phyloP scores from a whole-genome alignment of 805 yeast genomes.

The Starmera caribaea region DNA sequence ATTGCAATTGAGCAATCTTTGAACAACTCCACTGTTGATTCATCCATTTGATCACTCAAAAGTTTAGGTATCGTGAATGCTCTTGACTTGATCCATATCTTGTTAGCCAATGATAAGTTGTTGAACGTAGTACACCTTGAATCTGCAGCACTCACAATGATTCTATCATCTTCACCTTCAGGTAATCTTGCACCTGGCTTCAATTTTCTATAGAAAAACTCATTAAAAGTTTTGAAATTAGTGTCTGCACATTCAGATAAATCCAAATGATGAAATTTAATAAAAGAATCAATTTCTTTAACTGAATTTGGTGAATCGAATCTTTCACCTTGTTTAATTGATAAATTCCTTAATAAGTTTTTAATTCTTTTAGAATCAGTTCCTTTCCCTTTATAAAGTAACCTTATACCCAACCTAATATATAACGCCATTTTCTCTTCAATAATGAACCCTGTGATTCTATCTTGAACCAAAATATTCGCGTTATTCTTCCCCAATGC shows the following conservation, averaged over 20 bases:
- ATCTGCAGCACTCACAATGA: conserved; percentile 78
- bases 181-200: conserved; percentile 62
- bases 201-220: conserved; percentile 76
- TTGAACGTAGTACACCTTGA: conserved; percentile 70
- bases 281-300: conserved; percentile 62
- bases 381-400: conserved; percentile 70
- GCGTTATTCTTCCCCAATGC: conserved; percentile 86
- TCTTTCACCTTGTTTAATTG: conserved; percentile 75
- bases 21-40: conserved; percentile 23
- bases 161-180: conserved; percentile 44
- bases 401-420: conserved; percentile 78
- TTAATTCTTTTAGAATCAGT: conserved; percentile 51
- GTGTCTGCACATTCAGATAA: conserved; percentile 56
- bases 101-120: conserved; percentile 49
- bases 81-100: conserved; percentile 84
- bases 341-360: conserved; percentile 49
- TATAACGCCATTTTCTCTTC: conserved; percentile 91
- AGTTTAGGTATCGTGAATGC: conserved; percentile 61
- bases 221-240: conserved; percentile 66
- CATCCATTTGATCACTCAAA: conserved; percentile 31
- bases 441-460: conserved; percentile 77
- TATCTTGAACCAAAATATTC: conserved; percentile 87
- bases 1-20: conserved; percentile 51
- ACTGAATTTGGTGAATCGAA: conserved; percentile 67
- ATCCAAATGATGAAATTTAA: conserved; percentile 75